Base-by-base conservation (phyloP, 306 rosid species). In the Bauhinia variegata region DNA sequence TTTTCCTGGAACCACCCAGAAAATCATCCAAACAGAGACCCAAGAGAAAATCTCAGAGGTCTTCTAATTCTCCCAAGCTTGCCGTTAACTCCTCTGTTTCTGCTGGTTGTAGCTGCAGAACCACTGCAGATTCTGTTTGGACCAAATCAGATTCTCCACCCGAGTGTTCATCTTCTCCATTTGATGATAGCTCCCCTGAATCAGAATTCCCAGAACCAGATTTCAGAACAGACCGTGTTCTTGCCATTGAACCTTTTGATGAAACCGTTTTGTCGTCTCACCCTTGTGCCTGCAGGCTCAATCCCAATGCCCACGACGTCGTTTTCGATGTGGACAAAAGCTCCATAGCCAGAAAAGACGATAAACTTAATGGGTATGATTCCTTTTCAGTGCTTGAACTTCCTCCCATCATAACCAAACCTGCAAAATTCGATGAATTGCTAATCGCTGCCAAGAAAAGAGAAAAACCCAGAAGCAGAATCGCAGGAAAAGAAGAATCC, bases 351-450 rank as follows among this genome's bases (percentile, higher is more conserved):
- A 77, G 75, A 67, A 70, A 75, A 43, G 62, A 76, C 36, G 79
- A 65, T 51, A 63, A 32, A 42, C 69, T 59, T 12, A 51, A 72
- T 11, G 47, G 49, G 31, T 63, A 51, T 11, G 82, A 85, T 39
- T 54, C 83, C 1, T 59, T 81, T 44, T 46, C 89, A 5, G 80
- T 75, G 31, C 75, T 82, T 2, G 72, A 82, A 31, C 89, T 85
- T 13, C 80, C 90, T 60, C 88, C 84, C 13, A 90, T 90, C 66
- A 80, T 78, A 46, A 82, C 91, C 46, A 88, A 85, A 18, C 73
- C 77, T 0, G 23, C 54, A 3, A 44, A 63, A 14, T 64, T 72
- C 65, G 62, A 14, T 23, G 54, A 79, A 32, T 15, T 38, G 30
- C 34, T 72, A 15, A 66, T 37, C 2, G 67, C 54, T 5, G 42